phyloP scores from a whole-genome alignment of 2,329 filamentous ascomycete species.

The Emericellopsis cladophorae region DNA sequence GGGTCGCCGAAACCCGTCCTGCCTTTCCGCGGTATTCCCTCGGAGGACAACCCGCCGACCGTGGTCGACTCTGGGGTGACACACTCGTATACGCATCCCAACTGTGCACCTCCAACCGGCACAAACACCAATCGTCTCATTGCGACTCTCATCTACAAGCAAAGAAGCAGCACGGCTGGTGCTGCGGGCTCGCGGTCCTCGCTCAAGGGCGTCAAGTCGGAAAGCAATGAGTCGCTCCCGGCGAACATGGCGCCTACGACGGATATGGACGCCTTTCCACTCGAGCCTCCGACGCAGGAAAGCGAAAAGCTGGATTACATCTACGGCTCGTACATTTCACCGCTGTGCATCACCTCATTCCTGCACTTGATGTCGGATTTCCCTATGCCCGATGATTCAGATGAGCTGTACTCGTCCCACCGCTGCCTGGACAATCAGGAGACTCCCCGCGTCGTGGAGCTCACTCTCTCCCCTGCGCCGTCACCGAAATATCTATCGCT shows the following conservation, averaged over 20 bases:
- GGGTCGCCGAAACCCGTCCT: conserved; percentile 27
- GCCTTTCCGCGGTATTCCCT: conserved; percentile 48
- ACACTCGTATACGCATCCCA: conserved; percentile 50
- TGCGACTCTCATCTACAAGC: conserved; percentile 53
- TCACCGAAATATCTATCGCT: conserved; percentile 51
- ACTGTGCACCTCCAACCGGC: conserved; percentile 43
- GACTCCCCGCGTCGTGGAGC: conserved; percentile 52
- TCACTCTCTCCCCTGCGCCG: conserved; percentile 49
- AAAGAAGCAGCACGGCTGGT: conserved; percentile 18
- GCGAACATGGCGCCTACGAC: conserved; percentile 47
- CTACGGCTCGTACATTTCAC: conserved; percentile 53
- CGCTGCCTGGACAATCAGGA: conserved; percentile 49
- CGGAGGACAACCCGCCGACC: conserved; percentile 42
- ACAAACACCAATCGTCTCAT: conserved; percentile 37
- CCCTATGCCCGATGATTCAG: conserved; percentile 37
- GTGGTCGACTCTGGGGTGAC: conserved; percentile 50
- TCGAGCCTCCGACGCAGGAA: conserved; percentile 44
- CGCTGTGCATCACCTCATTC: conserved; percentile 53
- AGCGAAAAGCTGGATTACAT: conserved; percentile 48
- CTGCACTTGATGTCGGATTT: conserved; percentile 53
- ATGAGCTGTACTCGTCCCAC: conserved; percentile 46
- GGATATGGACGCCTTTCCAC: conserved; percentile 43
- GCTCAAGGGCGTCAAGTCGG: conserved; percentile 11
- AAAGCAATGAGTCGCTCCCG: conserved; percentile 24
- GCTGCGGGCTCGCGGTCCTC: conserved; percentile 20